These are phyloP conservation scores for Starmera amethionina DNA, from an alignment of 805 yeast species.

Conservation along the genomic window DNA sequence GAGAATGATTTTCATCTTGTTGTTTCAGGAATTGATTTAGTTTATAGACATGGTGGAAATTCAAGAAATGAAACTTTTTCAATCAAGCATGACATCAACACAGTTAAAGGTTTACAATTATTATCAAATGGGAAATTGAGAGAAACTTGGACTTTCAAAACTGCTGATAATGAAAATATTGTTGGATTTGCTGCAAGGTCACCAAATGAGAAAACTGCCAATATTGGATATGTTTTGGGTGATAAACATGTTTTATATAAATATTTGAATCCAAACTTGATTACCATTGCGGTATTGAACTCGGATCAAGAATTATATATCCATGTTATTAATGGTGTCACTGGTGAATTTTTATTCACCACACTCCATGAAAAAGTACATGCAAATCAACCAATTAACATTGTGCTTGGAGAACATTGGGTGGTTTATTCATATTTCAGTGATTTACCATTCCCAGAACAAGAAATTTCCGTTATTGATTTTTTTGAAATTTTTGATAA, in stretches of 20 bases:
- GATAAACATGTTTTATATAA: conserved; percentile 74
- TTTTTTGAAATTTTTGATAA: conserved; percentile 45
- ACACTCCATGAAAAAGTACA: conserved; percentile 32
- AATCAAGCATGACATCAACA: conserved; percentile 15
- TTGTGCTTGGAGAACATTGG: conserved; percentile 79
- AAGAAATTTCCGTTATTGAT: conserved; percentile 63
- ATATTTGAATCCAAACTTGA: conserved; percentile 63
- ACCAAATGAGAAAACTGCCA: conserved; percentile 34
- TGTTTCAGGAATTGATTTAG: conserved; percentile 3
- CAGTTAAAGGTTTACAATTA: conserved; percentile 16
- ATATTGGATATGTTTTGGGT: conserved; percentile 59
- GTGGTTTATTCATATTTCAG: conserved; percentile 58
- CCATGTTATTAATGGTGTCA: conserved; percentile 53
- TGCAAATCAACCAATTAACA: conserved; percentile 31
- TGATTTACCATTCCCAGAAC: conserved; percentile 36
- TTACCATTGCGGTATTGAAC: conserved; percentile 39
- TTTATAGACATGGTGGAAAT: not conserved
- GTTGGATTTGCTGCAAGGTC: conserved; percentile 30
- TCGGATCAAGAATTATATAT: conserved; percentile 27
- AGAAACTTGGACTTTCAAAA: conserved; percentile 29
- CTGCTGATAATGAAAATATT: conserved; percentile 25
- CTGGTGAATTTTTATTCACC: conserved; percentile 52
- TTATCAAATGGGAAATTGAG: conserved; percentile 6
- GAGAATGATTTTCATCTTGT: conserved; percentile 10
- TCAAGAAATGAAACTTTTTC: conserved; percentile 15